Conservation (phyloP, 129 eudicot genomes). For the Calendula officinalis region DNA sequence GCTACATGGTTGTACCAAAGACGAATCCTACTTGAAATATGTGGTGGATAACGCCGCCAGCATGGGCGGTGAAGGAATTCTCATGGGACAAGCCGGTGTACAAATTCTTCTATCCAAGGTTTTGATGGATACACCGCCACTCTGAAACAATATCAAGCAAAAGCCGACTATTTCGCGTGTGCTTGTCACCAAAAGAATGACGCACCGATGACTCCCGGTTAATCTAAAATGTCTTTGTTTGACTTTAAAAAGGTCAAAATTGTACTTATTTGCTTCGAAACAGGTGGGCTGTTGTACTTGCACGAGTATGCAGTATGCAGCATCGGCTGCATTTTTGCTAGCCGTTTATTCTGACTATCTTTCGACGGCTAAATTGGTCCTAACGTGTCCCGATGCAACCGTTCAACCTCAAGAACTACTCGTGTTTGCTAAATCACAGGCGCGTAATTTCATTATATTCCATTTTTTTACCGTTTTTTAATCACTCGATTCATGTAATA, state of each 20-base stretch:
- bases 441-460: conserved; percentile 16
- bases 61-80: conserved; percentile 67
- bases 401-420: conserved; percentile 75
- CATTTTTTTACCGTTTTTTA: not conserved
- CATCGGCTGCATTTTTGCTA: conserved; percentile 80
- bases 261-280: conserved; percentile 6
- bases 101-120: conserved; percentile 83
- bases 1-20: conserved; percentile 74
- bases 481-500: conserved; percentile 4
- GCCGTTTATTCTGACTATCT: conserved; percentile 89
- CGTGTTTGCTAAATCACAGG: conserved; percentile 80
- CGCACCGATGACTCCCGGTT: conserved; percentile 88
- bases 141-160: conserved; percentile 65
- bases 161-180: conserved; percentile 82
- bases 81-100: conserved; percentile 76
- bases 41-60: conserved; percentile 63
- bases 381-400: conserved; percentile 62
- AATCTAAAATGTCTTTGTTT: conserved; percentile 7
- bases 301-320: conserved; percentile 76
- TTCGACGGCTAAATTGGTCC: conserved; percentile 34
- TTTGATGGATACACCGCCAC: conserved; percentile 65
- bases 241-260: conserved; percentile 13
- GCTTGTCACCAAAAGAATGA: conserved; percentile 87
- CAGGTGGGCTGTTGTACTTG: conserved; percentile 76
- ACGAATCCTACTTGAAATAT: conserved; percentile 61